Conservation (phyloP, 2,329 filamentous ascomycete genomes). For the Leptographium lundbergii region DNA sequence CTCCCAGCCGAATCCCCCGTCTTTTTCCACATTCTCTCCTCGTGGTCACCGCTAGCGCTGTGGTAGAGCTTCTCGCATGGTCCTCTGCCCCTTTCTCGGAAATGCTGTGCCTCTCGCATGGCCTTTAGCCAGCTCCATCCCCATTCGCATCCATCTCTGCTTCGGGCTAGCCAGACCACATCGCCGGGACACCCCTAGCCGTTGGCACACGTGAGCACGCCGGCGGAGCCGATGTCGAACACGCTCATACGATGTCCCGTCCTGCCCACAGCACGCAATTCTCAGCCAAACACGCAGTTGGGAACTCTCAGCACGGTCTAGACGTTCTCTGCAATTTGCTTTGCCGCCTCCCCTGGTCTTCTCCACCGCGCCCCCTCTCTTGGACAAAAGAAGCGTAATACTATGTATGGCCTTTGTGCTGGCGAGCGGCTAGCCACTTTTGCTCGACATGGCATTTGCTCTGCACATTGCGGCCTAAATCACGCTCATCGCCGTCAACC, state of each 20-base stretch:
- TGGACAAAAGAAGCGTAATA: no score
- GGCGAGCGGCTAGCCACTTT: no score
- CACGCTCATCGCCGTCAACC: no score
- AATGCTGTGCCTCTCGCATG: neutral
- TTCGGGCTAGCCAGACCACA: neutral
- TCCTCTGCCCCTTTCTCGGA: neutral
- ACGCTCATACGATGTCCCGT: neutral
- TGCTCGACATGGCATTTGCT: no score
- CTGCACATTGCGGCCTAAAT: no score
- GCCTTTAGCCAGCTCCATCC: neutral
- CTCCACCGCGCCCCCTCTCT: neutral
- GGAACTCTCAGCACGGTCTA: neutral
- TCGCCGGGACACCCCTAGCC: neutral
- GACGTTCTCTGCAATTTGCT: neutral
- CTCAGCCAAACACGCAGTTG: neutral
- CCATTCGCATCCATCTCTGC: neutral
- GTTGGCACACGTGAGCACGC: neutral
- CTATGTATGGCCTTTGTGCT: no score
- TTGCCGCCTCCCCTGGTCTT: neutral
- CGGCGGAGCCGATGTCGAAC: neutral
- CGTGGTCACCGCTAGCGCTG: neutral
- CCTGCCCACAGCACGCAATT: neutral
- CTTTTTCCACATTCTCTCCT: neutral
- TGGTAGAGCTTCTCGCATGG: neutral
- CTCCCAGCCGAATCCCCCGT: neutral